A percentile compares a stretch with the other conserved stretches of the same genome.
phyloP scores from a whole-genome alignment of 2,329 filamentous ascomycete species.

The Colletotrichum orchidophilum region DNA sequence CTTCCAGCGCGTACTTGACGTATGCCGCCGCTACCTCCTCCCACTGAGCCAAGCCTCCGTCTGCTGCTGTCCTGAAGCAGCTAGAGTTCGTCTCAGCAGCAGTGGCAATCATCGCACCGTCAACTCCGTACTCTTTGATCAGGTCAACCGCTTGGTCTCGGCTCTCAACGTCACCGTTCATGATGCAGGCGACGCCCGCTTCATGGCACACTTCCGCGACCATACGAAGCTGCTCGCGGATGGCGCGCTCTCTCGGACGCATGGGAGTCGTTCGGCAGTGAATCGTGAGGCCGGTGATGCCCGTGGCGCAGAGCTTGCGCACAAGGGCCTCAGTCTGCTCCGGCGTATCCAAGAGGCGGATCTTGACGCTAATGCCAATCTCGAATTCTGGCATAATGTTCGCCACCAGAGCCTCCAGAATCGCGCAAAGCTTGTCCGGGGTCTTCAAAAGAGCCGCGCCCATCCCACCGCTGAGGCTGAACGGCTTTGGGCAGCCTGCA shows the following conservation, averaged over 20 bases:
- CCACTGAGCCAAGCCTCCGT: conserved; percentile 81
- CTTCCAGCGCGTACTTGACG: conserved; percentile 74
- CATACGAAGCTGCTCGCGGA: conserved; percentile 87
- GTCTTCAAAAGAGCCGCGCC: conserved; percentile 88
- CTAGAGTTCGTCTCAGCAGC: conserved; percentile 91
- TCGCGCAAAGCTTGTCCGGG: conserved; percentile 84
- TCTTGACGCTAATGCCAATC: conserved; percentile 97
- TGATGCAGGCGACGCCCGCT: conserved; percentile 88
- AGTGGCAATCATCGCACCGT: conserved; percentile 97
- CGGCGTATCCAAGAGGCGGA: conserved; percentile 82
- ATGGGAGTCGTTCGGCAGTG: conserved; percentile 97
- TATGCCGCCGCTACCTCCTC: conserved; percentile 81
- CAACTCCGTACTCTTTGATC: conserved; percentile 81
- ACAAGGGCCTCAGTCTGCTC: conserved; percentile 83
- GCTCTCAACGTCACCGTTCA: conserved; percentile 91
- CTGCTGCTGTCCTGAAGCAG: conserved; percentile 76
- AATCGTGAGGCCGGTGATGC: conserved; percentile 90
- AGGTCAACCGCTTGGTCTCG: conserved; percentile 78
- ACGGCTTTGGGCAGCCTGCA: conserved; percentile 97
- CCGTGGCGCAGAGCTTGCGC: conserved; percentile 80
- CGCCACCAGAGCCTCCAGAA: conserved; percentile 83
- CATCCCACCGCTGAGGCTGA: conserved; percentile 94
- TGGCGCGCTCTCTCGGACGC: conserved; percentile 88
- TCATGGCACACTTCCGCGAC: conserved; percentile 82
- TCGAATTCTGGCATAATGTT: conserved; percentile 80